phyloP scores from a whole-genome alignment of 768 basidiomycete genomes.

The Galerina marginata region DNA sequence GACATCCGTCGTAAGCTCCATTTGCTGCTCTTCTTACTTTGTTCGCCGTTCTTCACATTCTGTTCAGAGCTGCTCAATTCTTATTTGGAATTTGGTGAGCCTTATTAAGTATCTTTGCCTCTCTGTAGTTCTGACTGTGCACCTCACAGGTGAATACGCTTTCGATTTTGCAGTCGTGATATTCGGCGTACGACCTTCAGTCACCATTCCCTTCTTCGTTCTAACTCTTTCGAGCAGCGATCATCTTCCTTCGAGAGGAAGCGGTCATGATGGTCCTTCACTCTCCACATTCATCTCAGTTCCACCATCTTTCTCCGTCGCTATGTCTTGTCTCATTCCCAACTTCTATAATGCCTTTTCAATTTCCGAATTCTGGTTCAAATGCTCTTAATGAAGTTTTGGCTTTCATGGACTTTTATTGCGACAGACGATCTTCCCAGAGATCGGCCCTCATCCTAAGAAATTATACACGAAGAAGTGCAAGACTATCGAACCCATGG shows the following conservation, averaged over 20 bases:
- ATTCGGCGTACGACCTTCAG: conserved; percentile 66
- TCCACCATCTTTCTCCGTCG: not conserved
- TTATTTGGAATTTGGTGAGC: conserved; percentile 81
- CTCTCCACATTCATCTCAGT: not conserved
- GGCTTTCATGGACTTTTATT: no score
- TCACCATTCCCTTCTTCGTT: not conserved
- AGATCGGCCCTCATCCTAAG: conserved; percentile 66
- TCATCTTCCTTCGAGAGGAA: conserved; percentile 77
- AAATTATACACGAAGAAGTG: conserved; percentile 99
- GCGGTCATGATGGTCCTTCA: conserved; percentile 25
- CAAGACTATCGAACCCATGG: conserved; percentile 90
- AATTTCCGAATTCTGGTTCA: no score
- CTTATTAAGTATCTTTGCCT: conserved; percentile 10
- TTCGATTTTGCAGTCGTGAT: conserved; percentile 89
- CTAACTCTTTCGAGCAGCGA: conserved; percentile 47
- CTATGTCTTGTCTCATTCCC: not conserved
- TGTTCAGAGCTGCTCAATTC: conserved; percentile 68
- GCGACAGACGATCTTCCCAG: no score
- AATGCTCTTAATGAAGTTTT: no score
- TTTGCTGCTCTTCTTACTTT: conserved; percentile 6
- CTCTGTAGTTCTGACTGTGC: not conserved
- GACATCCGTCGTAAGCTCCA: conserved; percentile 78
- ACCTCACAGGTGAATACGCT: conserved; percentile 73
- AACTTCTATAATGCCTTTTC: no score
- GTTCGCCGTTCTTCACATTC: not conserved